These are phyloP conservation scores for Apophysomyces variabilis DNA, from an alignment of 371 early-diverging fungal genomes.

Conservation along the genomic window DNA sequence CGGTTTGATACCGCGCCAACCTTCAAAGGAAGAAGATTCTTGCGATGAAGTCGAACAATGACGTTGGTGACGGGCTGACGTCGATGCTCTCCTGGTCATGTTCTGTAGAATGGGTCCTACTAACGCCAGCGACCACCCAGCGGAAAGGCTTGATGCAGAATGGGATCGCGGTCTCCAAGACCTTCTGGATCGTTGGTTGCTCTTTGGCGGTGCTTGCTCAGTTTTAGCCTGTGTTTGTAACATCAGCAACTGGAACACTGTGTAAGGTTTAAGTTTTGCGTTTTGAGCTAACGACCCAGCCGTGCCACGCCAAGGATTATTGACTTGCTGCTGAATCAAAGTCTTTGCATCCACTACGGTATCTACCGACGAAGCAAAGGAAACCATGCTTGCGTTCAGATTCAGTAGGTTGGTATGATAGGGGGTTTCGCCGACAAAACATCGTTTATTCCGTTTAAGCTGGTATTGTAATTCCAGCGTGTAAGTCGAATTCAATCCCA, in stretches of 20 bases:
- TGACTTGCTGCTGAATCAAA: constrained; percentile 10
- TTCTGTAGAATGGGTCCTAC: constrained; percentile 12
- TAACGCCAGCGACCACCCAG: constrained; percentile 10
- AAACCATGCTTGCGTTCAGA: constrained; percentile 6
- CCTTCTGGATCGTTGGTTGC: neutral
- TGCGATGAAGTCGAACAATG: neutral
- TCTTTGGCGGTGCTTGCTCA: neutral
- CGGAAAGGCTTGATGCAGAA: neutral
- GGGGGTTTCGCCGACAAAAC: constrained; percentile 24
- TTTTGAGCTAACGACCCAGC: constrained; percentile 35
- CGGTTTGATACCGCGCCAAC: constrained; percentile 40
- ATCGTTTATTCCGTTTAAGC: constrained; percentile 18
- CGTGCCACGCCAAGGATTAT: neutral
- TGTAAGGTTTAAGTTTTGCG: constrained; percentile 44
- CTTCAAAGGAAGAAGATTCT: constrained; percentile 15
- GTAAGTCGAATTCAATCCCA: constrained; percentile 6
- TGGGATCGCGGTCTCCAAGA: constrained; percentile 13
- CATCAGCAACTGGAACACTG: constrained; percentile 29
- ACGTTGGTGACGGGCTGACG: neutral
- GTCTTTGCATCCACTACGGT: constrained; percentile 9
- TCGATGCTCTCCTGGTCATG: neutral
- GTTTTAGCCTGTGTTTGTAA: constrained; percentile 11
- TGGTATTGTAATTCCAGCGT: constrained; percentile 6
- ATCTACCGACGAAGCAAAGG: constrained; percentile 3
- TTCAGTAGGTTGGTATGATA: constrained; percentile 21